Conservation (phyloP, 768 basidiomycete species). For the Kwoniella europaea region DNA sequence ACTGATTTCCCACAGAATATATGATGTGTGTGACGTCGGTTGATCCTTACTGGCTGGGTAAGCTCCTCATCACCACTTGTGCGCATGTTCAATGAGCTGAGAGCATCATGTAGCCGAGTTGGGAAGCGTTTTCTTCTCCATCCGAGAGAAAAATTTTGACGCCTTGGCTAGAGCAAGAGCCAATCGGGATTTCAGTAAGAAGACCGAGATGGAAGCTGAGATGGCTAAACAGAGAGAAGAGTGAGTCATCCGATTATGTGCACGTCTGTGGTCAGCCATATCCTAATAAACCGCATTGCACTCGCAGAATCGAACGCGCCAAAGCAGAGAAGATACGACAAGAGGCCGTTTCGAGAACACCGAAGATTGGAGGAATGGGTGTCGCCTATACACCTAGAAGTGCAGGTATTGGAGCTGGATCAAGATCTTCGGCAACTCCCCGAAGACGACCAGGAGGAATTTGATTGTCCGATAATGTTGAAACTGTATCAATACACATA, state of each 20-base stretch:
- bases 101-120: constrained; percentile 70
- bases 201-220: constrained; percentile 87
- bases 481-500: not conserved
- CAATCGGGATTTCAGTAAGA: constrained; percentile 88
- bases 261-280: not conserved
- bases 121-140: constrained; percentile 95
- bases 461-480: constrained; percentile 15
- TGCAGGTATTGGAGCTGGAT: constrained; percentile 55
- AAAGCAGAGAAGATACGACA: constrained; percentile 48
- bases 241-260: constrained; percentile 36
- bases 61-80: constrained; percentile 32
- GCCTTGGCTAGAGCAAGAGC: constrained; percentile 71
- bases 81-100: no score
- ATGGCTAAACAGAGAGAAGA: constrained; percentile 68
- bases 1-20: constrained; percentile 64
- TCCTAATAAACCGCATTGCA: not conserved
- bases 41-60: constrained; percentile 96
- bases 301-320: constrained; percentile 49
- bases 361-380: constrained; percentile 48
- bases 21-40: constrained; percentile 99
- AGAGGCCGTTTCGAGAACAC: constrained; percentile 49
- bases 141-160: constrained; percentile 97
- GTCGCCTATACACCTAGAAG: constrained; percentile 53
- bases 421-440: constrained; percentile 51
- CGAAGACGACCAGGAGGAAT: constrained; percentile 53